Evolutionary conservation across 768 basidiomycete genomes (phyloP).

Genomic region (Agaricus subrufescens): DNA sequence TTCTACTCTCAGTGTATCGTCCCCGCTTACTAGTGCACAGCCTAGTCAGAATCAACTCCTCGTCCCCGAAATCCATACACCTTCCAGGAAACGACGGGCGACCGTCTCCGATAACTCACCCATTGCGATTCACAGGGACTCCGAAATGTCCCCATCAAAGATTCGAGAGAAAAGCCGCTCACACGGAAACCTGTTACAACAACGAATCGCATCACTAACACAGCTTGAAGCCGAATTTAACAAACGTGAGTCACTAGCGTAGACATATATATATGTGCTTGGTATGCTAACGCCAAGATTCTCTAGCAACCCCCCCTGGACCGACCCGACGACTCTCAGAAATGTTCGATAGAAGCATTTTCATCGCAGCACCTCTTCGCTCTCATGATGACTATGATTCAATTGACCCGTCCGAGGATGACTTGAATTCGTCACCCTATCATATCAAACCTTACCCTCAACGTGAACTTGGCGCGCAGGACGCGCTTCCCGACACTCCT

Average conservation of each 20-base stretch:
- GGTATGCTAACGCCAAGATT: not conserved
- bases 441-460: slow-evolving; percentile 64
- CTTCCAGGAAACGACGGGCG: slow-evolving; percentile 48
- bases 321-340: slow-evolving; percentile 58
- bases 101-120: slow-evolving; percentile 69
- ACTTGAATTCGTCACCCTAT: slow-evolving; percentile 55
- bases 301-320: slow-evolving; percentile 31
- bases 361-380: slow-evolving; percentile 51
- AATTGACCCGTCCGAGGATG: slow-evolving; percentile 34
- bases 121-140: slow-evolving; percentile 30
- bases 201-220: slow-evolving; percentile 64
- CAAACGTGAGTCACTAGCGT: slow-evolving; percentile 41
- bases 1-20: slow-evolving; percentile 4
- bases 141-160: slow-evolving; percentile 54
- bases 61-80: slow-evolving; percentile 35
- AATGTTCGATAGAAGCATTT: slow-evolving; percentile 63
- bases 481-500: slow-evolving; percentile 46
- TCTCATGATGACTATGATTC: slow-evolving; percentile 31
- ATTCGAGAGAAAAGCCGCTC: slow-evolving; percentile 59
- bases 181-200: slow-evolving; percentile 55
- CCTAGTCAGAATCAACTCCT: slow-evolving; percentile 19
- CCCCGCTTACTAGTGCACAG: slow-evolving; percentile 9
- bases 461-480: slow-evolving; percentile 32
- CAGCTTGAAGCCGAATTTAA: slow-evolving; percentile 62
- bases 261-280: not conserved